Base-by-base conservation (phyloP, 2,329 filamentous ascomycete genomes). In the Fusarium camptoceras region DNA sequence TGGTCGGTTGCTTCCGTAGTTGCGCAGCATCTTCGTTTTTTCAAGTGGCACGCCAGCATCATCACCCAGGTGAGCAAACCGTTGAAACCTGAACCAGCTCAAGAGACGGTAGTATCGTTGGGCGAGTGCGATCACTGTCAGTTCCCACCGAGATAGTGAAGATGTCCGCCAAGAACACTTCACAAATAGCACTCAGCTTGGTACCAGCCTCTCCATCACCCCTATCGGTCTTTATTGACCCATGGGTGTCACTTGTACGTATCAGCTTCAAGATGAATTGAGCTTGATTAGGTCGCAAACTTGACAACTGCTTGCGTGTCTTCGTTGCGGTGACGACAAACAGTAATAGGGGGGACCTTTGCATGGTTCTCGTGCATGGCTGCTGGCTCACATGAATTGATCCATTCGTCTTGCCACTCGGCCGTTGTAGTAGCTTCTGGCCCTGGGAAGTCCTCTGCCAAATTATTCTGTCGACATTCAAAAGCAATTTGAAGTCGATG, bases 301-400 rank as follows among this genome's bases (percentile, higher is more conserved):
- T 60, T 61, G 70, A 51, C 53, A 64, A 50, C 47, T 46, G 37
- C 51, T 28, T 73, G 67, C 57, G 62, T 62, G 59, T 31, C 55
- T 47, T 63, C 58, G 31, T 39, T 60, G 58, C 56, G 55, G 60
- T 55, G 63, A 55, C 53, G 43, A 57, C 55, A 73, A 68, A 72
- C 60, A 70, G 61, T 59, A 68, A 71, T 69, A 69, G 55, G 63
- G 37, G 62, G 62, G 59, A 24, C 4, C 10, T 71, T 74, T 75
- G 73, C 74, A 76, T 75, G 66, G 34, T 73, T 72, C 68, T 72
- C 74, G 67, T 79, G 76, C 77, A 79, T 79, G 64, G 59, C 66
- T 73, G 63, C 59, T 70, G 59, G 65, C 77, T 79, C 77, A 79
- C 77, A 79, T 79, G 77, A 79, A 78, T 76, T 50, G 55, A 62